phyloP scores from a whole-genome alignment of 768 basidiomycete species.

The Trichaptum fuscoviolaceum region DNA sequence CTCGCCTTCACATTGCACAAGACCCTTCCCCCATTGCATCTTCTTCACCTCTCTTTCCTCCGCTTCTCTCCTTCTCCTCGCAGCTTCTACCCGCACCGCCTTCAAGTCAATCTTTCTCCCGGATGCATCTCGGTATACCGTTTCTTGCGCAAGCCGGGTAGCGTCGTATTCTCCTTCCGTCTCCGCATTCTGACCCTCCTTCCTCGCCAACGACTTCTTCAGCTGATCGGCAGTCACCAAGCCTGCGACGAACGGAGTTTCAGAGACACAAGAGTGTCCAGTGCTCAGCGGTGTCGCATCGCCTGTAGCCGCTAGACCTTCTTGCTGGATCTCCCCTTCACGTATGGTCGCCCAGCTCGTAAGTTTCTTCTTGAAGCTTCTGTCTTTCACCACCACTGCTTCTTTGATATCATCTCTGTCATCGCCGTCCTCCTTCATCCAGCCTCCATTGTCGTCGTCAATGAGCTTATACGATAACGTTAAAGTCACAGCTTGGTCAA shows the following conservation, averaged over 20 bases:
- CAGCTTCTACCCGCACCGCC: constrained; percentile 78
- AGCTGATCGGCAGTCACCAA: constrained; percentile 73
- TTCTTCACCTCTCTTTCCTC: constrained; percentile 85
- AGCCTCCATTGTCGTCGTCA: constrained; percentile 70
- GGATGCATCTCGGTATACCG: constrained; percentile 87
- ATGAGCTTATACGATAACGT: constrained; percentile 32
- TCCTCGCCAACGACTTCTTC: constrained; percentile 51
- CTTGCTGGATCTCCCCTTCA: constrained; percentile 50
- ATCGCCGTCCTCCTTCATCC: constrained; percentile 54
- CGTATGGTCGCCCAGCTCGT: constrained; percentile 63
- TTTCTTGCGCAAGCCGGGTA: constrained; percentile 67
- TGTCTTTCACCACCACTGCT: constrained; percentile 66
- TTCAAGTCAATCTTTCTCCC: constrained; percentile 89
- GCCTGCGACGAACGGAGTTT: constrained; percentile 59
- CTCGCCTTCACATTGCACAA: constrained; percentile 80
- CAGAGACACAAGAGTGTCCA: constrained; percentile 26
- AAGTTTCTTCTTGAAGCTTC: constrained; percentile 70
- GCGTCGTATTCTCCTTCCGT: constrained; percentile 44
- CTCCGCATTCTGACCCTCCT: constrained; percentile 27
- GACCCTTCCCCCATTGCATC: constrained; percentile 98
- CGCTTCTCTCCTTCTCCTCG: constrained; percentile 67
- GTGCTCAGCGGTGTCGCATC: constrained; percentile 59
- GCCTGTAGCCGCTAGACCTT: constrained; percentile 43
- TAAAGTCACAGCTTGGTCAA: constrained; percentile 12
- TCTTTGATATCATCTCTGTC: constrained; percentile 49